Evolutionary conservation across 164 flowering plant species (phyloP), one percentile per base, ranked within the genome.

Genomic region (Piper longum): DNA sequence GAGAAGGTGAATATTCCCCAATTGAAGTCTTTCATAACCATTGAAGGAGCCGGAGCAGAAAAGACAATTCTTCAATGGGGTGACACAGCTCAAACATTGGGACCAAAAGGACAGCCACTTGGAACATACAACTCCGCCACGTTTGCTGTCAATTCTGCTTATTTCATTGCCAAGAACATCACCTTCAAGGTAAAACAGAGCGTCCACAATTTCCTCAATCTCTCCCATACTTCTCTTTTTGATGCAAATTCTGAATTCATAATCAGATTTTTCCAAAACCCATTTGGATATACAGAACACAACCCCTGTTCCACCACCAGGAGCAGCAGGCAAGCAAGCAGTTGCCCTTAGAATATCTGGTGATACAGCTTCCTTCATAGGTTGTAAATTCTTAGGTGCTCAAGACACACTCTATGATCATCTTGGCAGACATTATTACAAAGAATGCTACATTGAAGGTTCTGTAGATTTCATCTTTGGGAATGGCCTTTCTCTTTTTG

Each of bases 371-470:
- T 71, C 87, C 0, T 86, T 91, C 66, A n/a, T 78, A 55, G 96
- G 99, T 13, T 95, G 99, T 55, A 85, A 56, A 66, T 91, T 95
- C 68, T 71, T 95, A 73, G 99, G 99, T 59, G 97, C 87, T 4
- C 97, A 95, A 66, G 97, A 95, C 73, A 95, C 99, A 41, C 82
- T 95, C 0, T 95, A 95, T 71, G 99, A 95, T 71, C 99, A 95
- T 60, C 0, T 82, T 67, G 99, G 99, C 2, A 82, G 97, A 68
- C 99, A 95, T 70, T 95, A 95, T 66, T 95, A 85, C 79, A 89
- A 91, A 65, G 99, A 95, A 67, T 95, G 97, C 69, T 91, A 95
- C 68, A 87, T 95, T 70, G 96, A 95, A 76, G 99, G 99, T 57
- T 85, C 96, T 4, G 96, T 95, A 39, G 97, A 95, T 75, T 95